These are phyloP conservation scores for Achaetomium macrosporum DNA, from an alignment of 2,329 filamentous ascomycete genomes.

Conservation along the genomic window DNA sequence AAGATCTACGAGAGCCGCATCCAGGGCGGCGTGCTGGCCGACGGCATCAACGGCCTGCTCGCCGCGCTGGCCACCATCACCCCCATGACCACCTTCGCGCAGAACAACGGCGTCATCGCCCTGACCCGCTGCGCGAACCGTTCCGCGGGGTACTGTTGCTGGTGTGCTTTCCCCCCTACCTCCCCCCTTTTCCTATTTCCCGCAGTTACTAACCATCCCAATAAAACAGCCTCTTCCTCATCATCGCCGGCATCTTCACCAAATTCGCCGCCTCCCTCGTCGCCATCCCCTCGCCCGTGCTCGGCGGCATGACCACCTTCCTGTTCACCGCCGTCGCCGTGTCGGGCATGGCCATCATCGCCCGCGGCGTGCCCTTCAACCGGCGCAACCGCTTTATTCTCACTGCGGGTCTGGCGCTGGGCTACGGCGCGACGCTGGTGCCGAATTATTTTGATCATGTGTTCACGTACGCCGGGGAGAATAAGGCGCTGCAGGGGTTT, in stretches of 20 bases:
- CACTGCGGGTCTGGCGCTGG: conserved; percentile 66
- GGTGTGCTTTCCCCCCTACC: conserved; percentile 26
- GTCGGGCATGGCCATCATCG: conserved; percentile 71
- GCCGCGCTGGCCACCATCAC: conserved; percentile 74
- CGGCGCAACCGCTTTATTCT: conserved; percentile 77
- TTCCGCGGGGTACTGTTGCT: conserved; percentile 72
- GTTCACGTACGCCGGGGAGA: conserved; percentile 65
- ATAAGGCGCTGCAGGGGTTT: conserved; percentile 64
- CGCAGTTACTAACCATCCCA: conserved; percentile 1
- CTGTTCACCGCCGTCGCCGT: conserved; percentile 72
- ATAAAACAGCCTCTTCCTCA: conserved; percentile 54
- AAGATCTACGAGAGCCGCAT: conserved; percentile 67
- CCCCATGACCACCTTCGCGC: conserved; percentile 73
- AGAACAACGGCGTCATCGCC: conserved; percentile 81
- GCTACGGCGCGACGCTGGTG: conserved; percentile 64
- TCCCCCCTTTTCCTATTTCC: neutral
- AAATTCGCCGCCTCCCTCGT: conserved; percentile 78
- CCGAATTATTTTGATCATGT: conserved; percentile 63
- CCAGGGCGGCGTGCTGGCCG: conserved; percentile 72
- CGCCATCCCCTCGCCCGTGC: conserved; percentile 61
- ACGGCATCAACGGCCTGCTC: conserved; percentile 69
- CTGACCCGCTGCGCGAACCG: conserved; percentile 77
- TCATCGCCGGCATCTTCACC: conserved; percentile 75
- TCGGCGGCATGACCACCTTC: conserved; percentile 73
- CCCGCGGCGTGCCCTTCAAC: conserved; percentile 64